Percentiles rank a stretch among this genome's conserved stretches.
Evolutionary conservation across 345 rosid genomes (phyloP).

Genomic region (Citrus trifoliata): DNA sequence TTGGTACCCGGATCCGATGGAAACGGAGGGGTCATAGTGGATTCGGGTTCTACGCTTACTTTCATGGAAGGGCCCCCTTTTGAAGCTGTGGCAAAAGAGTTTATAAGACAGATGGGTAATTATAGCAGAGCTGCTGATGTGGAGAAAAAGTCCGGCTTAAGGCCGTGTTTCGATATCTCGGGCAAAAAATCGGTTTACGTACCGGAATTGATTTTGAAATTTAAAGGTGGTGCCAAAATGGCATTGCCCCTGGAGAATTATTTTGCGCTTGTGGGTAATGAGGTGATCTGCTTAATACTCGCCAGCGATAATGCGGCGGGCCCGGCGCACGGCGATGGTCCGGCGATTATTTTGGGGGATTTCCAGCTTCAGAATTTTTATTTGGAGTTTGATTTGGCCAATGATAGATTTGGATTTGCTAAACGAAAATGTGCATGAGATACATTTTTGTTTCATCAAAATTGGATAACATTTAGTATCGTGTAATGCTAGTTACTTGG

Average conservation of each 20-base stretch:
- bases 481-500: background rate
- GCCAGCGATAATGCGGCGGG: slow-evolving; percentile 31
- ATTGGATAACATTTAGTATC: background rate
- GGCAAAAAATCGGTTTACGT: slow-evolving; percentile 25
- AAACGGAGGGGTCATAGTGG: slow-evolving; percentile 78
- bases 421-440: slow-evolving; percentile 45
- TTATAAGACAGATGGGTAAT: slow-evolving; percentile 62
- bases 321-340: slow-evolving; percentile 38
- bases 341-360: slow-evolving; percentile 76
- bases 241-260: slow-evolving; percentile 59
- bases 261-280: slow-evolving; percentile 39
- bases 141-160: slow-evolving; percentile 53
- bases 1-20: slow-evolving; percentile 61
- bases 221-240: slow-evolving; percentile 87
- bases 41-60: slow-evolving; percentile 89
- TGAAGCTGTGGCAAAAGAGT: slow-evolving; percentile 49
- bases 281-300: slow-evolving; percentile 46
- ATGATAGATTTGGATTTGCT: slow-evolving; percentile 69
- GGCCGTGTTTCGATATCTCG: slow-evolving; percentile 66
- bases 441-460: background rate
- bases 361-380: slow-evolving; percentile 82
- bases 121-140: slow-evolving; percentile 34
- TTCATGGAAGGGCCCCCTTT: slow-evolving; percentile 67
- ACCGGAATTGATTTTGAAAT: slow-evolving; percentile 56
- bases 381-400: slow-evolving; percentile 69